Conservation (phyloP, 768 basidiomycete genomes). For the Xerocomus potaroensis region DNA sequence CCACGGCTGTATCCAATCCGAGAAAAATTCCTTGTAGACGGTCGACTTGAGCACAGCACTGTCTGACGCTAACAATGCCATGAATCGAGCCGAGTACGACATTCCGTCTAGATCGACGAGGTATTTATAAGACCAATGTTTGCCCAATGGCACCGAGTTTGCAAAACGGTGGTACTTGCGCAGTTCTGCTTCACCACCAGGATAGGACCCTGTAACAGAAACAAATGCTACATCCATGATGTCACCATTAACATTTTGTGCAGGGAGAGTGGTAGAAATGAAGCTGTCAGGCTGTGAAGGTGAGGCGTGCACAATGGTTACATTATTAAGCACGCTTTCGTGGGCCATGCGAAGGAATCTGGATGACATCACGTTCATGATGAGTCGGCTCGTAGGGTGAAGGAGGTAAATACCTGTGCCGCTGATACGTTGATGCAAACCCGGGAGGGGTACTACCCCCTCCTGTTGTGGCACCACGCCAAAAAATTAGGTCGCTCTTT, state of each 20-base stretch:
- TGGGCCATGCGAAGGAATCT: conserved; percentile 79
- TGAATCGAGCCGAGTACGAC: conserved; percentile 90
- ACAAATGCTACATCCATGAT: conserved; percentile 90
- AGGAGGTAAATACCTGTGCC: conserved; percentile 58
- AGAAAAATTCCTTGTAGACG: conserved; percentile 87
- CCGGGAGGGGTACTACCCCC: conserved; percentile 86
- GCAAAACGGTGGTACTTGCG: conserved; percentile 62
- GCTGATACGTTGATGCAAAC: conserved; percentile 77
- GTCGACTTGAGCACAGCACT: conserved; percentile 88
- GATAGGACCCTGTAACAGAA: conserved; percentile 70
- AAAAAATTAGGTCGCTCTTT: conserved; percentile 86
- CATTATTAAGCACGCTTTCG: conserved; percentile 40
- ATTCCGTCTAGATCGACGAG: conserved; percentile 91
- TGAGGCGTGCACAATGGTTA: conserved; percentile 66
- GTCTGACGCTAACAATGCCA: conserved; percentile 81
- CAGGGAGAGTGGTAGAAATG: conserved; percentile 57
- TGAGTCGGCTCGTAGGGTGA: conserved; percentile 1
- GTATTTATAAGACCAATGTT: conserved; percentile 93
- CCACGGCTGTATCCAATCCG: conserved; percentile 93
- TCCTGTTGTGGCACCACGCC: conserved; percentile 95
- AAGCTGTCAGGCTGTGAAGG: conserved; percentile 55
- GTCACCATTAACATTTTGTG: conserved; percentile 61
- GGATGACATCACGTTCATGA: not conserved
- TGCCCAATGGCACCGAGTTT: conserved; percentile 73
- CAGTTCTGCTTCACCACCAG: conserved; percentile 67